Evolutionary conservation across 805 yeast genomes (phyloP).

Genomic region (Danielozyma ontarioensis): DNA sequence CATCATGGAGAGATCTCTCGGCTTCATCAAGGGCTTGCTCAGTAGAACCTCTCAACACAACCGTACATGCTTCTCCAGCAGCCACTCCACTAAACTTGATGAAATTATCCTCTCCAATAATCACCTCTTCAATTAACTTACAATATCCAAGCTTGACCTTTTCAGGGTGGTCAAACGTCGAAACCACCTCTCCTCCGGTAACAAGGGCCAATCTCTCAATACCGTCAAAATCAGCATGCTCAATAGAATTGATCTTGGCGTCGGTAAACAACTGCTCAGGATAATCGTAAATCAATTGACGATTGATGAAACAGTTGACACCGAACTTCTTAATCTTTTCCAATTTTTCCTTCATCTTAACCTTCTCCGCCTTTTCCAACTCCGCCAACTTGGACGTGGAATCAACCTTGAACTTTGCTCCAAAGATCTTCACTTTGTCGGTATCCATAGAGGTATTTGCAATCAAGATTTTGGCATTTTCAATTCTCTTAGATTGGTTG

Average conservation of each 20-base stretch:
- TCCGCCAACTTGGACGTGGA: constrained; percentile 92
- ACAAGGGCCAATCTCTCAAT: constrained; percentile 93
- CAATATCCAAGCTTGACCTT: constrained; percentile 83
- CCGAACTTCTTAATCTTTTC: constrained; percentile 85
- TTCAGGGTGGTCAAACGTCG: constrained; percentile 92
- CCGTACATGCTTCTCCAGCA: constrained; percentile 93
- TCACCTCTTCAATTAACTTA: constrained; percentile 82
- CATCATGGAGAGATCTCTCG: constrained; percentile 74
- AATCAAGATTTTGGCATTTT: constrained; percentile 80
- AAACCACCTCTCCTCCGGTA: constrained; percentile 97
- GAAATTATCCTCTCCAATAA: constrained; percentile 89
- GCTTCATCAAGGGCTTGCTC: constrained; percentile 45
- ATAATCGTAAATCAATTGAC: constrained; percentile 96
- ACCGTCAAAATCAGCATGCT: constrained; percentile 98
- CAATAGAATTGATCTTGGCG: constrained; percentile 81
- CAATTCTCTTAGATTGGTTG: constrained; percentile 81
- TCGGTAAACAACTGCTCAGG: constrained; percentile 95
- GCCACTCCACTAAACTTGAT: constrained; percentile 93
- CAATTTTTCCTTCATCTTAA: constrained; percentile 86
- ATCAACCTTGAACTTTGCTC: constrained; percentile 96
- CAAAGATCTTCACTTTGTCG: constrained; percentile 94
- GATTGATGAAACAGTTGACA: constrained; percentile 85
- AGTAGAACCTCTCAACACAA: constrained; percentile 69
- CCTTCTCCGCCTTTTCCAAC: constrained; percentile 88
- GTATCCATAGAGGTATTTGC: constrained; percentile 97